Evolutionary conservation across 805 yeast genomes (phyloP).

Genomic region (Diddensiella santjacobensis): DNA sequence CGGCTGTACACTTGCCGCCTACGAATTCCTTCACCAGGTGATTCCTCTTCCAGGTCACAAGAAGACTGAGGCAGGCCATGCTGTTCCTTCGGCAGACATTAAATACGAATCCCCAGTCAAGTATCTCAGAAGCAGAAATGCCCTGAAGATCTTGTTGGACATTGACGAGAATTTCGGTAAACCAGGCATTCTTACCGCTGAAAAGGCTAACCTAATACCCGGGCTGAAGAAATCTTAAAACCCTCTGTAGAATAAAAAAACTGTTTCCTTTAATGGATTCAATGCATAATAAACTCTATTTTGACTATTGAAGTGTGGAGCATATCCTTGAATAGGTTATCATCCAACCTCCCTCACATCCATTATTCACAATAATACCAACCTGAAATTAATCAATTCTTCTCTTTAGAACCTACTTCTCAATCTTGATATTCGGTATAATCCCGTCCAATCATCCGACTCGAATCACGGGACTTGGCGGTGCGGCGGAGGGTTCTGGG

Average conservation of each 20-base stretch:
- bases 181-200: constrained; percentile 30
- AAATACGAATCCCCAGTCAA: constrained; percentile 31
- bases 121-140: constrained; percentile 39
- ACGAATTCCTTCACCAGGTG: constrained; percentile 78
- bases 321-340: no score
- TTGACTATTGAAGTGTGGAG: no score
- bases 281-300: not conserved
- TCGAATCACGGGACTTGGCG: no score
- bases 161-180: constrained; percentile 44
- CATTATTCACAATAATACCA: no score
- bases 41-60: constrained; percentile 58
- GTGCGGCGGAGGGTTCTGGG: no score
- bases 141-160: constrained; percentile 41
- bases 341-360: no score
- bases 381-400: no score
- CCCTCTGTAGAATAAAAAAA: not conserved
- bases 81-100: constrained; percentile 35
- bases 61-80: constrained; percentile 42
- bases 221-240: not conserved
- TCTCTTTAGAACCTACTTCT: no score
- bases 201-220: constrained; percentile 22
- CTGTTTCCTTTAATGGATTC: not conserved
- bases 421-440: no score
- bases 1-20: constrained; percentile 96
- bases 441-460: no score